Evolutionary conservation across 1,284 basidiomycete species (phyloP).

Genomic region (Trichosporon coremiiforme): DNA sequence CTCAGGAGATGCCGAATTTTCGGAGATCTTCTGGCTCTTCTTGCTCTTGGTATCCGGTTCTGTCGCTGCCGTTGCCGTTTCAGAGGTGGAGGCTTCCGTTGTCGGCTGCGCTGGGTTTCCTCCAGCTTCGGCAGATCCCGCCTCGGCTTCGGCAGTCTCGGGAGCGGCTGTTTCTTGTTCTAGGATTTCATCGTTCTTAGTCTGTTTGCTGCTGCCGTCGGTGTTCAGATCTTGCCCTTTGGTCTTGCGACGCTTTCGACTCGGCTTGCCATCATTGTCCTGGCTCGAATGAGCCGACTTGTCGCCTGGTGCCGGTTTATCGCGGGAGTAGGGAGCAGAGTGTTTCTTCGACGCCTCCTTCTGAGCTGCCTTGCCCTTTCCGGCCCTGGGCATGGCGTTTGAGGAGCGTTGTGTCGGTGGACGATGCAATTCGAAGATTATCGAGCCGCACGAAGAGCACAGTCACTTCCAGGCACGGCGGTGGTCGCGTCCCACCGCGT

Average conservation of each 20-base stretch:
- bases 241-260: conserved; percentile 7
- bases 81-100: background rate
- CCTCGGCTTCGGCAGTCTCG: background rate
- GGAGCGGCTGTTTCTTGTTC: background rate
- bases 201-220: background rate
- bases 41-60: conserved; percentile 13
- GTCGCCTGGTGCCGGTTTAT: background rate
- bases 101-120: background rate
- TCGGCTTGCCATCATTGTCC: background rate
- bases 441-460: background rate
- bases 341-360: background rate
- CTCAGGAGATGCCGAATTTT: background rate
- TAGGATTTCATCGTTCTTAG: background rate
- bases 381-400: conserved; percentile 21
- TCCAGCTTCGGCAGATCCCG: background rate
- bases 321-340: background rate
- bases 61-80: conserved; percentile 7
- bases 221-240: background rate
- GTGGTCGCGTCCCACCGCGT: background rate
- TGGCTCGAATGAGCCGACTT: background rate
- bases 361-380: background rate
- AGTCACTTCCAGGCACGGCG: conserved; percentile 12
- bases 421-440: background rate
- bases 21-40: background rate
- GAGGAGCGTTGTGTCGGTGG: background rate